These are phyloP conservation scores for Populus hybrid DNA, from an alignment of 441 rosid species.

Conservation along the genomic window DNA sequence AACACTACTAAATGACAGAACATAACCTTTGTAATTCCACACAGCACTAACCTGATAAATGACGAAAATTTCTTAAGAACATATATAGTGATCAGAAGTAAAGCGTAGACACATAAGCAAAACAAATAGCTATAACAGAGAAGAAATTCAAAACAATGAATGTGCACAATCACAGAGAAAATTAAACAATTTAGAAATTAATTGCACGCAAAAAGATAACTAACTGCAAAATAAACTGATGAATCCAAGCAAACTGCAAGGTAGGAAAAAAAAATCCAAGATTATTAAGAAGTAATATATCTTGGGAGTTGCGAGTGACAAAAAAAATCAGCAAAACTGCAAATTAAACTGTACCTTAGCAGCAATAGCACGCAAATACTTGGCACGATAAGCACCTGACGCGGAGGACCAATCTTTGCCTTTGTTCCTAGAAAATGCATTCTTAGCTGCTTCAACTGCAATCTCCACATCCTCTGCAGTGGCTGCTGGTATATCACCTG, in stretches of 20 bases:
- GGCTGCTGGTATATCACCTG: slow-evolving; percentile 94
- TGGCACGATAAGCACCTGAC: slow-evolving; percentile 81
- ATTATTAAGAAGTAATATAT: no score
- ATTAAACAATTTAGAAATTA: no score
- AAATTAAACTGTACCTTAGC: slow-evolving; percentile 55
- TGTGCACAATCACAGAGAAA: background rate
- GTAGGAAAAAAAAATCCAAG: background rate
- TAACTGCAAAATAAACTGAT: background rate
- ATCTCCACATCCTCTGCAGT: slow-evolving; percentile 89
- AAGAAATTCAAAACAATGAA: background rate
- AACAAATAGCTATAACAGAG: background rate
- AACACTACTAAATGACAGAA: background rate
- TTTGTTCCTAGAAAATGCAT: slow-evolving; percentile 68
- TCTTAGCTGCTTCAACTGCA: slow-evolving; percentile 86
- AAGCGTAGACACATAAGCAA: no score
- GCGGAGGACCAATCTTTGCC: slow-evolving; percentile 83
- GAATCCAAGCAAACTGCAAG: background rate
- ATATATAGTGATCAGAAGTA: background rate
- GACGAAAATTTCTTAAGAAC: background rate
- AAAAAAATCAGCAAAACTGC: background rate
- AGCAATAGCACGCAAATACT: slow-evolving; percentile 89
- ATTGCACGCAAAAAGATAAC: background rate
- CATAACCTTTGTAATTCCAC: background rate
- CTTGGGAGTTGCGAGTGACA: background rate
- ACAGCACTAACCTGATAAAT: background rate